Conservation (phyloP, 352 stramenopile genomes). For the Pythium chondricola region DNA sequence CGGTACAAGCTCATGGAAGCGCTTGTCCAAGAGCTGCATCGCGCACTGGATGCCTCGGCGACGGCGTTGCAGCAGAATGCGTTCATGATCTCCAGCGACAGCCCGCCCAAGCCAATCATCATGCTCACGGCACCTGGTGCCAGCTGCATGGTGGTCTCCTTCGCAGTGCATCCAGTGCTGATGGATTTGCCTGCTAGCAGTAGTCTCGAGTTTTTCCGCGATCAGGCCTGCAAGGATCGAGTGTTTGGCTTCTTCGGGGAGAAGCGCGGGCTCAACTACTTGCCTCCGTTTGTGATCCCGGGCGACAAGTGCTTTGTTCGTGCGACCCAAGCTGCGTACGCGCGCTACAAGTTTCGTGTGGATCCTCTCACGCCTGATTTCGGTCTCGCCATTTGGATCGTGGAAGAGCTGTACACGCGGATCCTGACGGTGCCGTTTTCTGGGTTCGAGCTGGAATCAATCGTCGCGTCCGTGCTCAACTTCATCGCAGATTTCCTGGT, state of each 20-base stretch:
- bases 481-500: slow-evolving; percentile 44
- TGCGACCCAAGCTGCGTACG: slow-evolving; percentile 53
- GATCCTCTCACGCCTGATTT: slow-evolving; percentile 63
- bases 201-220: slow-evolving; percentile 64
- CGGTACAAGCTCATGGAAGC: slow-evolving; percentile 59
- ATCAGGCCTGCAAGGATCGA: slow-evolving; percentile 50
- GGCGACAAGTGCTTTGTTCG: slow-evolving; percentile 62
- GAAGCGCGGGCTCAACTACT: slow-evolving; percentile 58
- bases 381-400: slow-evolving; percentile 66
- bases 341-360: slow-evolving; percentile 77
- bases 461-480: slow-evolving; percentile 43
- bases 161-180: slow-evolving; percentile 66
- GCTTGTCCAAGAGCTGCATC: slow-evolving; percentile 45
- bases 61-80: slow-evolving; percentile 40
- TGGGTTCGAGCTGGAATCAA: slow-evolving; percentile 53
- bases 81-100: slow-evolving; percentile 63
- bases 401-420: slow-evolving; percentile 60
- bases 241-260: slow-evolving; percentile 76
- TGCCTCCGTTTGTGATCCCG: slow-evolving; percentile 52
- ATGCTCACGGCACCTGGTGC: slow-evolving; percentile 54
- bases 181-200: slow-evolving; percentile 72
- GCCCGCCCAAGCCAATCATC: slow-evolving; percentile 52
- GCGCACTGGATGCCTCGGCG: slow-evolving; percentile 39
- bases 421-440: slow-evolving; percentile 41
- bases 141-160: slow-evolving; percentile 71